Percentiles rank a stretch among this genome's conserved stretches.
These are phyloP conservation scores for Candida sojae DNA, from an alignment of 1,139 yeast genomes.

Conservation along the genomic window DNA sequence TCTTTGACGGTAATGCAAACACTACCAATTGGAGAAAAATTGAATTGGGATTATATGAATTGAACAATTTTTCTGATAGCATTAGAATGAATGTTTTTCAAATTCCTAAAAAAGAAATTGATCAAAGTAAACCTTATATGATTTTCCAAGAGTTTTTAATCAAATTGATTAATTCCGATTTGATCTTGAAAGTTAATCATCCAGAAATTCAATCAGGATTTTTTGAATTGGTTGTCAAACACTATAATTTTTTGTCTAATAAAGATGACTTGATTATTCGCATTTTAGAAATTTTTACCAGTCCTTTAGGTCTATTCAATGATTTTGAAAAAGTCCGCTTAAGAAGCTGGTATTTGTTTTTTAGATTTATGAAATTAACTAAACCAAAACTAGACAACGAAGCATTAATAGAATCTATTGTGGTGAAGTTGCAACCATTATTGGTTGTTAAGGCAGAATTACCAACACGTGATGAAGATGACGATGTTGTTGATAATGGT, in stretches of 20 bases:
- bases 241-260: conserved; percentile 63
- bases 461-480: conserved; percentile 53
- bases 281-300: conserved; percentile 75
- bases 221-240: conserved; percentile 84
- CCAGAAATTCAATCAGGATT: conserved; percentile 78
- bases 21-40: conserved; percentile 69
- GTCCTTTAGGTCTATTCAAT: conserved; percentile 80
- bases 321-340: conserved; percentile 69
- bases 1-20: conserved; percentile 30
- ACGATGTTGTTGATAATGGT: conserved; percentile 57
- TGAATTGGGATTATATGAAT: conserved; percentile 84
- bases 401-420: conserved; percentile 36
- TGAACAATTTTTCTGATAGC: conserved; percentile 77
- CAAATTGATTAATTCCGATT: conserved; percentile 62
- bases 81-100: conserved; percentile 73
- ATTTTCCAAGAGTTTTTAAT: conserved; percentile 64
- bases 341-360: conserved; percentile 89
- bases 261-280: conserved; percentile 56
- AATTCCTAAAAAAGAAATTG: conserved; percentile 63
- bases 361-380: conserved; percentile 76
- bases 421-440: conserved; percentile 47
- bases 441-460: conserved; percentile 61
- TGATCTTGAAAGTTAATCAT: conserved; percentile 56
- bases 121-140: conserved; percentile 60
- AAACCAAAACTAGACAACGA: conserved; percentile 52